Conservation (phyloP, 371 early-diverging fungal species). For the Amoeboaphelidium protococcarum region DNA sequence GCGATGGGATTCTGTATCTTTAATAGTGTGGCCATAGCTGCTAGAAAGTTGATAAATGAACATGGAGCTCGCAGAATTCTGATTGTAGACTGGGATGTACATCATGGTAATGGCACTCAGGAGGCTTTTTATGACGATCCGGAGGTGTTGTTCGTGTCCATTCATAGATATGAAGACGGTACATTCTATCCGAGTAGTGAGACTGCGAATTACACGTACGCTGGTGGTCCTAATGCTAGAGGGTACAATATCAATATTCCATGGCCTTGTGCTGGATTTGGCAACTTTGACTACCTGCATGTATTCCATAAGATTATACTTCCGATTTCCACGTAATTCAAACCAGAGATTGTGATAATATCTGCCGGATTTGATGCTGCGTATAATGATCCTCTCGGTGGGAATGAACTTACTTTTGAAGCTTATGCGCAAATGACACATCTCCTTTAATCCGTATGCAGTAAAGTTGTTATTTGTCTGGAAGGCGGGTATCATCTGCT, state of each 20-base stretch:
- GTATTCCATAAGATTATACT: constrained; percentile 46
- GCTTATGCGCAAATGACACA: constrained; percentile 67
- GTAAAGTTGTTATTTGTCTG: constrained; percentile 40
- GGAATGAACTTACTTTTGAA: constrained; percentile 46
- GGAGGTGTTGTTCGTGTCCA: constrained; percentile 46
- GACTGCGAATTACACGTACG: constrained; percentile 5
- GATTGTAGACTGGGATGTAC: constrained; percentile 87
- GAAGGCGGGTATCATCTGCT: constrained; percentile 64
- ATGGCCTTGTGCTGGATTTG: constrained; percentile 46
- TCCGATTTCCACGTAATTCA: constrained; percentile 54
- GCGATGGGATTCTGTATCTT: constrained; percentile 61
- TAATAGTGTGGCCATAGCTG: constrained; percentile 68
- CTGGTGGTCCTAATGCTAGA: neutral
- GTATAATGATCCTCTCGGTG: constrained; percentile 52
- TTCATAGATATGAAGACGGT: constrained; percentile 55
- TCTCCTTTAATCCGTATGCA: constrained; percentile 34
- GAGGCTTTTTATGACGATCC: constrained; percentile 41
- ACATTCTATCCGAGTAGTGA: constrained; percentile 46
- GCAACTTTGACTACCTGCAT: constrained; percentile 59
- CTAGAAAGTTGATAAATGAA: constrained; percentile 20
- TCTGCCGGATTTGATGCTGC: constrained; percentile 83
- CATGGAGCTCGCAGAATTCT: constrained; percentile 26
- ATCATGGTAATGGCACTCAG: constrained; percentile 80
- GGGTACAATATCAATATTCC: constrained; percentile 58
- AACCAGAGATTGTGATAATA: constrained; percentile 50